Base-by-base conservation (phyloP, 306 rosid genomes). In the Benincasa hispida region DNA sequence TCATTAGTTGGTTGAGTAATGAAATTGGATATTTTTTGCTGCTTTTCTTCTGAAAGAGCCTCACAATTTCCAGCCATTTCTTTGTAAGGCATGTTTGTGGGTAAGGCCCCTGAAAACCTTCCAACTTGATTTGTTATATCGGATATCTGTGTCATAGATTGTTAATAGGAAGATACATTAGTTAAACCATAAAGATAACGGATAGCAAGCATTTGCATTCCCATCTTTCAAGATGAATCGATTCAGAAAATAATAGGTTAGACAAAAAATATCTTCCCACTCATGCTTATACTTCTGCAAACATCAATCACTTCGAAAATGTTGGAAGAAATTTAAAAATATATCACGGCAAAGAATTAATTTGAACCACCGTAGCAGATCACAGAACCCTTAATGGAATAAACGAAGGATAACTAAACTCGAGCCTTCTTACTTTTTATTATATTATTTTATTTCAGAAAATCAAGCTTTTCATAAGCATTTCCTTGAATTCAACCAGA, bases 11-110 rank as follows among this genome's bases (percentile, higher is more conserved):
- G 72, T 12, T 81, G 51, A 21, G 53, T 8, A 84, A 89, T 81
- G 83, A 92, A 90, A 62, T 81, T 70, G 66, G 91, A 86, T 82
- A 90, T 58, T 84, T 85, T 90, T 82, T 86, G 80, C 82, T 92
- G 91, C 85, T 92, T 92, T 79, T 90, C 97, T 77, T 67, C 79
- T 35, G 83, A 82, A 53, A 92, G 92, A 79, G 91, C 85, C 80
- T 90, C 96, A 77, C 97, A 92, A 39, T 90, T 89, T 72, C 86
- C 86, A 79, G 96, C 96, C 91, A 92, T 92, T 87, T 92, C 93
- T 79, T 78, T 86, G 45, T 92, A 92, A 66, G 93, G 87, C 96
- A 86, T 90, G 81, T 90, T 78, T 72, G 80, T 77, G 18, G 93
- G 79, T 58, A 87, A 79, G 57, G 96, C 87, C 74, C 82, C 56